Percentiles rank a stretch among this genome's conserved stretches.
phyloP scores from a whole-genome alignment of 306 rosid genomes.

The Bauhinia variegata region DNA sequence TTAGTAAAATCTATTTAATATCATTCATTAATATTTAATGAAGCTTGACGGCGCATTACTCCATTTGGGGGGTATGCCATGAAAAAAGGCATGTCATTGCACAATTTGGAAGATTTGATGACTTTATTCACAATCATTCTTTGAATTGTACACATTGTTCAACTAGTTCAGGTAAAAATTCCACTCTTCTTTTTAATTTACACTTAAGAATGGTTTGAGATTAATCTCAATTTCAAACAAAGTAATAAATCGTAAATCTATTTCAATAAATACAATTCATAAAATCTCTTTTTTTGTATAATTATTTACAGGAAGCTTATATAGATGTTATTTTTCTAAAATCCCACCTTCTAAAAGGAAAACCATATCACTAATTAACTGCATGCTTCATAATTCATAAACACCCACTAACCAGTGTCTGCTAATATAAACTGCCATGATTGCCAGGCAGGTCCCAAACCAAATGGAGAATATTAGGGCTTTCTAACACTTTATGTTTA shows the following conservation, averaged over 20 bases:
- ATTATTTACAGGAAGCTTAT: too few species aligned
- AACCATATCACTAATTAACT: slow-evolving; percentile 12
- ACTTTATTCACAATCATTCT: too few species aligned
- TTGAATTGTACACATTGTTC: too few species aligned
- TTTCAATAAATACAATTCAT: too few species aligned
- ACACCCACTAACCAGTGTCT: slow-evolving; percentile 47
- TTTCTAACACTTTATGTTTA: slow-evolving; percentile 14
- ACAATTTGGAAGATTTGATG: background rate
- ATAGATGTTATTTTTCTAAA: too few species aligned
- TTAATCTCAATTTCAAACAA: too few species aligned
- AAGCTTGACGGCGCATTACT: slow-evolving; percentile 62
- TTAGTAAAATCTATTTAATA: slow-evolving; percentile 31
- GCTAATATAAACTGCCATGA: slow-evolving; percentile 16
- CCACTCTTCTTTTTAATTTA: too few species aligned
- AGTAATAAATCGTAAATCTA: too few species aligned
- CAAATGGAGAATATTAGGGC: slow-evolving; percentile 2
- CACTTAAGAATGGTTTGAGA: too few species aligned
- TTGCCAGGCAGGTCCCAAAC: slow-evolving; percentile 29
- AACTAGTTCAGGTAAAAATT: too few species aligned
- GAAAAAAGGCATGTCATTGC: slow-evolving; percentile 3
- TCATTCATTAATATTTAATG: slow-evolving; percentile 36
- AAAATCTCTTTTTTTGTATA: too few species aligned
- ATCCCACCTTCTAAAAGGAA: slow-evolving; percentile 28
- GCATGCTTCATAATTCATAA: slow-evolving; percentile 48
- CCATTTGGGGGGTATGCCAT: slow-evolving; percentile 40